These are phyloP conservation scores for Microbotryomycetes sp. DNA, from an alignment of 1,284 basidiomycete species.

Conservation along the genomic window DNA sequence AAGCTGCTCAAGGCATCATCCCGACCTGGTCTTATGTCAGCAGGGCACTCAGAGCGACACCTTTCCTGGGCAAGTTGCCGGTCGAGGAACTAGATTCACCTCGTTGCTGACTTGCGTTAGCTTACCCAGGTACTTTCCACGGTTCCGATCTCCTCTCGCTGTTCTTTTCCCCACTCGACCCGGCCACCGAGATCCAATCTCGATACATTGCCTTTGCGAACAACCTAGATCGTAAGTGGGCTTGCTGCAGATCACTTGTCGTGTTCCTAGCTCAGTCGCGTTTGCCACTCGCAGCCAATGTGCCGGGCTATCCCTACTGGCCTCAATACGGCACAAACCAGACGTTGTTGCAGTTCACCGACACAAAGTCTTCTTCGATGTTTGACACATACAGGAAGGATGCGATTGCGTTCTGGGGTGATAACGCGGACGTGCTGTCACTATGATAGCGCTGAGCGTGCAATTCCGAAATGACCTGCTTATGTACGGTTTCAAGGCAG, in stretches of 20 bases:
- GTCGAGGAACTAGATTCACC: not conserved
- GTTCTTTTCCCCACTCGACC: not conserved
- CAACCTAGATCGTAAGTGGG: conserved; percentile 3
- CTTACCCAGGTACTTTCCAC: not conserved
- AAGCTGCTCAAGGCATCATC: too few relatives aligned
- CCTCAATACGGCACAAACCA: conserved; percentile 7
- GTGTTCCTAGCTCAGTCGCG: not conserved
- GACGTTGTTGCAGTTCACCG: conserved; percentile 12
- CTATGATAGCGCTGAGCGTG: too few relatives aligned
- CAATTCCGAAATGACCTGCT: too few relatives aligned
- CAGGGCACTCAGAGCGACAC: not conserved
- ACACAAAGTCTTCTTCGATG: not conserved
- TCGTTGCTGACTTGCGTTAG: not conserved
- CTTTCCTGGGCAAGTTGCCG: conserved; percentile 8
- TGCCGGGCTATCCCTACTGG: conserved; percentile 8
- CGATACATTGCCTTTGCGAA: conserved; percentile 11
- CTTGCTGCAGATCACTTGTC: too few relatives aligned
- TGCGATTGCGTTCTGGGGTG: conserved; percentile 5
- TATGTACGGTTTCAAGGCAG: too few relatives aligned
- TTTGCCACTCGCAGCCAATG: not conserved
- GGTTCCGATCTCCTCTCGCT: conserved; percentile 1
- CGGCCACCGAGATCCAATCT: conserved; percentile 8
- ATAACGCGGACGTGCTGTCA: not conserved
- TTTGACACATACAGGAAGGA: conserved; percentile 3
- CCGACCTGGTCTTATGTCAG: conserved; percentile 2